These are phyloP conservation scores for Cytauxzoon felis DNA, from an alignment of 169 alveolate species.

Conservation along the genomic window DNA sequence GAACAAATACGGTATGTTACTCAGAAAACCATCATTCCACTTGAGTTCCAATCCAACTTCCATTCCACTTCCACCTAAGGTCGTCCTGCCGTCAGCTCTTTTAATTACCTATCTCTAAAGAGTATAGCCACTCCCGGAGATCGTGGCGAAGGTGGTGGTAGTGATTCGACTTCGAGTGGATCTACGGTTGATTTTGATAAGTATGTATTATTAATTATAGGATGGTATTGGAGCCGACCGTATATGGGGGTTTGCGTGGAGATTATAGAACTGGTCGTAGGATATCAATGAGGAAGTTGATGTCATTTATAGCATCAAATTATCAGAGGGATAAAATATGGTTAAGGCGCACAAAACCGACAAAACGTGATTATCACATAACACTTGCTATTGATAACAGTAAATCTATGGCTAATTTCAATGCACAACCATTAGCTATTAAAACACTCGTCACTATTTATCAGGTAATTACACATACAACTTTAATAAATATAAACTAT, in stretches of 20 bases:
- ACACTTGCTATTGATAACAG: constrained; percentile 94
- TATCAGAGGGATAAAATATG: constrained; percentile 98
- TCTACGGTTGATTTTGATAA: neutral
- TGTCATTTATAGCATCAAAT: constrained; percentile 96
- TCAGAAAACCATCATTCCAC: no score
- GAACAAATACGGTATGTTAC: constrained; percentile 42
- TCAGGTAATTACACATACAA: constrained; percentile 80
- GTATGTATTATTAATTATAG: constrained; percentile 9
- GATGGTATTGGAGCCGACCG: constrained; percentile 85
- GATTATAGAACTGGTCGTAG: constrained; percentile 95
- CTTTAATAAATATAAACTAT: neutral
- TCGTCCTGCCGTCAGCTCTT: no score
- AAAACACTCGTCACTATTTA: constrained; percentile 71
- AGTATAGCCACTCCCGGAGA: no score
- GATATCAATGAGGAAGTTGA: constrained; percentile 92
- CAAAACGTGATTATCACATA: constrained; percentile 92
- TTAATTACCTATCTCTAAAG: no score
- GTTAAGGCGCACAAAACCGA: constrained; percentile 95
- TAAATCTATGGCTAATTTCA: constrained; percentile 82
- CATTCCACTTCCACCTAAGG: no score
- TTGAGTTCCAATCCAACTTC: no score
- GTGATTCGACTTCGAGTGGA: neutral
- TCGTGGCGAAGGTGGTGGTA: no score
- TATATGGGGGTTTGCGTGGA: constrained; percentile 87
- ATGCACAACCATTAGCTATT: constrained; percentile 35